Base-by-base conservation (phyloP, 2,329 filamentous ascomycete species). In the Aschersonia sp. region DNA sequence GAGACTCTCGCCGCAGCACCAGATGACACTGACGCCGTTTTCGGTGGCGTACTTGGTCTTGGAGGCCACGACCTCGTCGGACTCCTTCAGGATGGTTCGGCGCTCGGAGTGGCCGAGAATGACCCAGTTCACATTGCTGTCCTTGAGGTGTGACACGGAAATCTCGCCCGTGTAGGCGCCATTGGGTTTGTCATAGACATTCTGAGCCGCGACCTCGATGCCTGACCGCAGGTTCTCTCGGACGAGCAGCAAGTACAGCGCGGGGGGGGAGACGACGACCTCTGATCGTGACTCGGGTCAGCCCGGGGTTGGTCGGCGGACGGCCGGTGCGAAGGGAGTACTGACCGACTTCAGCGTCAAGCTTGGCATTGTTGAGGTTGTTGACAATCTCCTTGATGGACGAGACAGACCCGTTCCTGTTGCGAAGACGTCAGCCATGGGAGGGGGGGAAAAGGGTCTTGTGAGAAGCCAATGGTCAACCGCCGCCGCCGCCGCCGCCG, bases 101-200 rank as follows among this genome's bases (percentile, higher is more conserved):
- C 92, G 85, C 77, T 98, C 92, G 52, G 85, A 92, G 79, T 98
- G 92, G 56, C 92, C 92, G 51, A 95, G 76, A 60, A 98, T 83
- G 52, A 83, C 77, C 92, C 92, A 98, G 62, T 79, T 79, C 69
- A 97, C 84, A 63, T 80, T 80, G 70, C 76, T 81, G 69, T 97
- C 92, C 70, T 85, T 83, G 61, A 98, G 81, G 74, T 97, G 92
- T 52, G 82, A 73, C 54, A 89, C 89, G 55, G 84, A 89, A 72
- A 95, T 92, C 74, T 98, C 92, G 62, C 92, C 92, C 37, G 92
- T 98, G 76, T 85, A 97, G 59, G 92, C 92, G 59, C 92, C 92
- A 68, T 92, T 88, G 66, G 88, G 87, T 79, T 90, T 90, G 76
- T 97, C 86, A 70, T 80, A 97, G 68, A 97, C 87, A 71, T 98